Conservation (phyloP, 2,329 filamentous ascomycete species). For the Fusarium bulbicola region DNA sequence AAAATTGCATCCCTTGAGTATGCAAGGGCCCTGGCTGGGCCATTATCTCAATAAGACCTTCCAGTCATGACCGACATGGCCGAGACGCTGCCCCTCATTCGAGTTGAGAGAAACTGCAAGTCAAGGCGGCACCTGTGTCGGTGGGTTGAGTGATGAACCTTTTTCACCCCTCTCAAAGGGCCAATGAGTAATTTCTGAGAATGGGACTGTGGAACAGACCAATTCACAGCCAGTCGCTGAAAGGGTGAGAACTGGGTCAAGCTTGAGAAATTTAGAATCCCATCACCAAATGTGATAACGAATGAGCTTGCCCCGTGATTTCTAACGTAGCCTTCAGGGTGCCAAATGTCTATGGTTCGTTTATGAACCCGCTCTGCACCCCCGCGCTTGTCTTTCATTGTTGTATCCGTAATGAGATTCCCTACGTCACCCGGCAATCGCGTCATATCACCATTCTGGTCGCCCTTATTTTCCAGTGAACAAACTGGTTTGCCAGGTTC, state of each 20-base stretch:
- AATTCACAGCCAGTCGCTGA: constrained; percentile 12
- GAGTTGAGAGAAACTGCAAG: constrained; percentile 4
- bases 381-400: constrained; percentile 23
- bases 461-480: constrained; percentile 22
- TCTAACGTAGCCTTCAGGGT: constrained; percentile 10
- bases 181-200: constrained; percentile 3
- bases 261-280: constrained; percentile 11
- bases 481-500: constrained; percentile 12
- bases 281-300: constrained; percentile 3
- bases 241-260: background rate
- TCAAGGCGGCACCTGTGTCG: constrained; percentile 12
- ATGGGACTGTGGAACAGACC: constrained; percentile 1
- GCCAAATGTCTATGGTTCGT: constrained; percentile 7
- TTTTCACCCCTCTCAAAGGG: constrained; percentile 3
- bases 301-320: constrained; percentile 15
- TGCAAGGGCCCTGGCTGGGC: constrained; percentile 13
- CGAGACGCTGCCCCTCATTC: constrained; percentile 27
- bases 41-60: constrained; percentile 16
- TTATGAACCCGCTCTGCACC: constrained; percentile 15
- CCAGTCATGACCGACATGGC: constrained; percentile 19
- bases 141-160: constrained; percentile 12
- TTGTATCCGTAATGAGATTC: constrained; percentile 23
- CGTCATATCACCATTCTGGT: constrained; percentile 27
- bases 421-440: constrained; percentile 41
- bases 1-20: constrained; percentile 2